Evolutionary conservation across 2,329 filamentous ascomycete species (phyloP).

Genomic region (Pseudopyricularia cyperi): DNA sequence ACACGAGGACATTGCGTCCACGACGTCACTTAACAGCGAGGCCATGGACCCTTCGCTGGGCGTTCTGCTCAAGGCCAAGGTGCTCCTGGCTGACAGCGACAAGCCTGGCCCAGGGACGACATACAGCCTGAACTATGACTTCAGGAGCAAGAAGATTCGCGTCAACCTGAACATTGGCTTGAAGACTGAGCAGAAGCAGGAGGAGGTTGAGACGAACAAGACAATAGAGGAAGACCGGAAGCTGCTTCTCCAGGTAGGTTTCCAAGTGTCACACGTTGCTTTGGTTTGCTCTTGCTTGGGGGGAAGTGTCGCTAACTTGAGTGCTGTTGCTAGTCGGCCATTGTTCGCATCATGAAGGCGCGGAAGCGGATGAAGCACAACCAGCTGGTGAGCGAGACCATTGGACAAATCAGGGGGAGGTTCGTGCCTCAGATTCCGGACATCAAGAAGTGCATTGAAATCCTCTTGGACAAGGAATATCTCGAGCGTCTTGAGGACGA

Average conservation of each 20-base stretch:
- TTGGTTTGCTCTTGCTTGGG: conserved; percentile 3
- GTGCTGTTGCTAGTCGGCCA: conserved; percentile 60
- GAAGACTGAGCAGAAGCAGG: conserved; percentile 91
- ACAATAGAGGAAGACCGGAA: conserved; percentile 98
- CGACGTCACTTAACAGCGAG: conserved; percentile 68
- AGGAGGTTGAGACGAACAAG: conserved; percentile 96
- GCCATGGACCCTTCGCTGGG: conserved; percentile 75
- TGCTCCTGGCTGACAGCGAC: conserved; percentile 44
- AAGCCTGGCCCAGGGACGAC: conserved; percentile 68
- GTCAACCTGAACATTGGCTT: conserved; percentile 92
- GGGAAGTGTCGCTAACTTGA: not conserved
- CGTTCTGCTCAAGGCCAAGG: conserved; percentile 87
- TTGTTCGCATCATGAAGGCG: conserved; percentile 99
- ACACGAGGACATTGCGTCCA: conserved; percentile 77
- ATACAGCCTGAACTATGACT: conserved; percentile 82
- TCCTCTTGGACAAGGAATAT: conserved; percentile 96
- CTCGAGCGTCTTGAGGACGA: conserved; percentile 90
- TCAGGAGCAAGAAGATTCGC: conserved; percentile 97
- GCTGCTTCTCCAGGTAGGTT: conserved; percentile 82
- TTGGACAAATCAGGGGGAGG: conserved; percentile 83
- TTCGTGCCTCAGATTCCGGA: conserved; percentile 89
- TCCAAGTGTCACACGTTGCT: not conserved
- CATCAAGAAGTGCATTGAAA: conserved; percentile 99
- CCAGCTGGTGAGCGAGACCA: conserved; percentile 87
- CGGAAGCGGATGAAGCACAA: conserved; percentile 98